phyloP scores from a whole-genome alignment of 768 basidiomycete species.

The Suillus subalutaceus region DNA sequence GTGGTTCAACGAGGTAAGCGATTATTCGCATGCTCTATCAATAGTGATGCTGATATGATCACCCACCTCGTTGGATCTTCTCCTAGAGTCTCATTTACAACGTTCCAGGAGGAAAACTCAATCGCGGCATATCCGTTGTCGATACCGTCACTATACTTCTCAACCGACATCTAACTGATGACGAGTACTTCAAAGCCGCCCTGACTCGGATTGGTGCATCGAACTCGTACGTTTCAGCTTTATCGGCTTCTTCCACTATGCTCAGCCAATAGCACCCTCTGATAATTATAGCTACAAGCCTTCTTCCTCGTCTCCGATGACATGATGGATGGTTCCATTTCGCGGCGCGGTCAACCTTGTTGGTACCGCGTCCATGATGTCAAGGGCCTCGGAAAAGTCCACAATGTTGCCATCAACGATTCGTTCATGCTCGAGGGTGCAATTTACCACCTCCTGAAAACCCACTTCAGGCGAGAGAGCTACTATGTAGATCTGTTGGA shows the following conservation, averaged over 20 bases:
- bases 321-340: slow-evolving; percentile 96
- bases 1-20: slow-evolving; percentile 80
- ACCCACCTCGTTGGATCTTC: not conserved
- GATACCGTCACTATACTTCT: slow-evolving; percentile 91
- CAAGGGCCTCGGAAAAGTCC: slow-evolving; percentile 33
- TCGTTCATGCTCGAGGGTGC: slow-evolving; percentile 94
- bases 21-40: not conserved
- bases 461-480: slow-evolving; percentile 75
- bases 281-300: slow-evolving; percentile 76
- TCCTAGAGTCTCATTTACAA: slow-evolving; percentile 86
- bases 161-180: slow-evolving; percentile 67
- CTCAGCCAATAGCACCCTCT: not conserved
- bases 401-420: slow-evolving; percentile 91
- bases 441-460: slow-evolving; percentile 89
- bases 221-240: slow-evolving; percentile 72
- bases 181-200: slow-evolving; percentile 88
- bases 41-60: not conserved
- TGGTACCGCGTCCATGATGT: slow-evolving; percentile 74
- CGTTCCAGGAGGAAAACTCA: slow-evolving; percentile 95
- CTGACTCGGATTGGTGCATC: slow-evolving; percentile 93
- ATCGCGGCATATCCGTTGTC: slow-evolving; percentile 94
- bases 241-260: not conserved
- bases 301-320: slow-evolving; percentile 97
- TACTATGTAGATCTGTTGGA: slow-evolving; percentile 93
- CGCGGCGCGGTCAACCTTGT: slow-evolving; percentile 92